These are phyloP conservation scores for Podospora conica DNA, from an alignment of 495 filamentous ascomycete genomes.

Conservation along the genomic window DNA sequence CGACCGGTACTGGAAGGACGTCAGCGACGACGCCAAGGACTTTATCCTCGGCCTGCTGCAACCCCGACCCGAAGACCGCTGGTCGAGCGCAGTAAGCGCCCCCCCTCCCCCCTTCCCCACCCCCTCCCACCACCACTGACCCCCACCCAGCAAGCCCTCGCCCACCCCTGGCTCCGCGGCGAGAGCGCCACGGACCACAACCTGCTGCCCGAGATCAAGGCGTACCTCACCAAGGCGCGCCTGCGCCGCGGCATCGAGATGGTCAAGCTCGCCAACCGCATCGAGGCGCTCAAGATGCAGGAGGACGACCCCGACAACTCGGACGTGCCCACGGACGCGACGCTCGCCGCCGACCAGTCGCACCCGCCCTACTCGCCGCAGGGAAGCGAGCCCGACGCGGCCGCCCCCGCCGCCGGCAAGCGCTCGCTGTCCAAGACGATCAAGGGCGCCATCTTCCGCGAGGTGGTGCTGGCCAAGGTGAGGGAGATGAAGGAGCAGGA, in stretches of 20 bases:
- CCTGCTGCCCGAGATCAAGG: slow-evolving; percentile 92
- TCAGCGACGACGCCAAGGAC: slow-evolving; percentile 90
- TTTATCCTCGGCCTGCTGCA: slow-evolving; percentile 84
- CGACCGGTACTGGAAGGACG: slow-evolving; percentile 97
- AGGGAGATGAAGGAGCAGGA: slow-evolving; percentile 86
- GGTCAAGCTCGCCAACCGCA: slow-evolving; percentile 94
- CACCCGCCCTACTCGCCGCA: slow-evolving; percentile 9
- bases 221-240: slow-evolving; percentile 85
- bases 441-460: slow-evolving; percentile 88
- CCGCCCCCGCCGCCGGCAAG: slow-evolving; percentile 44
- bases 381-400: slow-evolving; percentile 17
- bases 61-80: slow-evolving; percentile 68
- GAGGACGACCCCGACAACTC: slow-evolving; percentile 73
- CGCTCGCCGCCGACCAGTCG: slow-evolving; percentile 56
- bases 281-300: slow-evolving; percentile 93
- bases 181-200: slow-evolving; percentile 89
- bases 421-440: slow-evolving; percentile 67
- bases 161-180: slow-evolving; percentile 86
- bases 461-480: slow-evolving; percentile 96
- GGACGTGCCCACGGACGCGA: slow-evolving; percentile 56
- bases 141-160: slow-evolving; percentile 58
- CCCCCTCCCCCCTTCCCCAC: neutral
- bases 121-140: neutral
- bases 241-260: slow-evolving; percentile 92
- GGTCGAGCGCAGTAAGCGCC: slow-evolving; percentile 62